Percentiles rank a stretch among this genome's conserved stretches.
These are phyloP conservation scores for Fusarium lateritium DNA, from an alignment of 2,329 filamentous ascomycete species.

Conservation along the genomic window DNA sequence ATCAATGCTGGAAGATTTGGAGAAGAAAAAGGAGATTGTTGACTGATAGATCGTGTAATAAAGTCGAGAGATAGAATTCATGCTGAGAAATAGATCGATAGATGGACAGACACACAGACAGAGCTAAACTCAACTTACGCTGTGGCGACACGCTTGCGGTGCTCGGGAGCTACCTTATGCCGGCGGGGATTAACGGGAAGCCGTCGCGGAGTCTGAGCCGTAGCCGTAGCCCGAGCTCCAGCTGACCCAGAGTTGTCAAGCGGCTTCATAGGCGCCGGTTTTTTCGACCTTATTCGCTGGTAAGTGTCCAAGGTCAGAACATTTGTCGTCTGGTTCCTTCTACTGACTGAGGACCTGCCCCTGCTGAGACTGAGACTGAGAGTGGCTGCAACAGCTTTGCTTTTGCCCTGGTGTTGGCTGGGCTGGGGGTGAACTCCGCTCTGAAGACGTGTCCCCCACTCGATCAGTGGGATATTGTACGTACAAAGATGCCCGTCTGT, in stretches of 20 bases:
- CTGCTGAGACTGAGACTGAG: conserved; percentile 21
- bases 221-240: conserved; percentile 38
- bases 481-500: conserved; percentile 7
- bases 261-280: conserved; percentile 29
- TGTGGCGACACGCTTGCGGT: conserved; percentile 64
- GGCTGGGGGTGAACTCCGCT: conserved; percentile 11
- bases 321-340: conserved; percentile 29
- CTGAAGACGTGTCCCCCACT: conserved; percentile 24
- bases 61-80: not conserved
- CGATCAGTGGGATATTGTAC: conserved; percentile 12
- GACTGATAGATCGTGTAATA: conserved; percentile 4
- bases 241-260: conserved; percentile 27
- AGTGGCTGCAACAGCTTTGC: conserved; percentile 4
- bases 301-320: conserved; percentile 33
- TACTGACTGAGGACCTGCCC: conserved; percentile 33
- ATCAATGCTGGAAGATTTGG: not conserved
- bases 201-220: conserved; percentile 52
- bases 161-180: conserved; percentile 62
- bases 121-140: conserved; percentile 58
- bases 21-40: not conserved
- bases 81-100: conserved; percentile 9
- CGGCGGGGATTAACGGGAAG: conserved; percentile 66
- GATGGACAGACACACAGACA: conserved; percentile 11
- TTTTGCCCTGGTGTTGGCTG: not conserved
- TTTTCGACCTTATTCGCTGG: conserved; percentile 21